These are phyloP conservation scores for Chalciporus piperatus DNA, from an alignment of 768 basidiomycete species.

Conservation along the genomic window DNA sequence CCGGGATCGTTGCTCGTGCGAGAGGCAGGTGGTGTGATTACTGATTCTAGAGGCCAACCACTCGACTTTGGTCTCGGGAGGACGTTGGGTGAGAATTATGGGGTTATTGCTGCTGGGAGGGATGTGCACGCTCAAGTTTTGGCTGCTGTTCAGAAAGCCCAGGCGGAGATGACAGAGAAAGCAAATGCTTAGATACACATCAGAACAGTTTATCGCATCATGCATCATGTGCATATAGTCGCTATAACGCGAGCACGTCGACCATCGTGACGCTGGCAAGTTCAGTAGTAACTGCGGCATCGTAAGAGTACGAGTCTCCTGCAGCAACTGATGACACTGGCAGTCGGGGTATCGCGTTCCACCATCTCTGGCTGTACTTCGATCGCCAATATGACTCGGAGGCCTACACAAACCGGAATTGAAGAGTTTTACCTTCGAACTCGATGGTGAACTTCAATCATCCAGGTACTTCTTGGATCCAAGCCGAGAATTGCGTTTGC, in stretches of 20 bases:
- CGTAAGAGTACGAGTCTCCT: too few species aligned
- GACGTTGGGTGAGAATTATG: constrained; percentile 82
- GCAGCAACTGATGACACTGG: too few species aligned
- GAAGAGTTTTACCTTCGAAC: constrained; percentile 60
- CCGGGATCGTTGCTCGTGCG: constrained; percentile 79
- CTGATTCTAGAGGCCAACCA: constrained; percentile 72
- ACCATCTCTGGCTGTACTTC: too few species aligned
- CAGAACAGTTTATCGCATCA: too few species aligned
- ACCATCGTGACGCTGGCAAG: too few species aligned
- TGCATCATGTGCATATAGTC: neutral
- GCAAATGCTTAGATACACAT: constrained; percentile 4
- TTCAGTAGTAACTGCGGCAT: too few species aligned
- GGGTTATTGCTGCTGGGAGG: constrained; percentile 80
- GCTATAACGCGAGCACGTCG: too few species aligned
- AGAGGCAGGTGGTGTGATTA: constrained; percentile 89
- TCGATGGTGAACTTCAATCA: constrained; percentile 78
- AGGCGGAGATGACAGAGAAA: constrained; percentile 24
- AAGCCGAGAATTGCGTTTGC: constrained; percentile 71
- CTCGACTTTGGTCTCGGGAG: constrained; percentile 87
- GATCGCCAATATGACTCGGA: too few species aligned
- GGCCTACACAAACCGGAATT: too few species aligned
- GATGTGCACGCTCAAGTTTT: constrained; percentile 68
- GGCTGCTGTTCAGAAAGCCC: constrained; percentile 66
- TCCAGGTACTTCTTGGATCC: constrained; percentile 67
- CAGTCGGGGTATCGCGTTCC: too few species aligned